A percentile compares a stretch with the other conserved stretches of the same genome.
Evolutionary conservation across 139 green algal genomes (phyloP).

Genomic region (Chlorella sp.): DNA sequence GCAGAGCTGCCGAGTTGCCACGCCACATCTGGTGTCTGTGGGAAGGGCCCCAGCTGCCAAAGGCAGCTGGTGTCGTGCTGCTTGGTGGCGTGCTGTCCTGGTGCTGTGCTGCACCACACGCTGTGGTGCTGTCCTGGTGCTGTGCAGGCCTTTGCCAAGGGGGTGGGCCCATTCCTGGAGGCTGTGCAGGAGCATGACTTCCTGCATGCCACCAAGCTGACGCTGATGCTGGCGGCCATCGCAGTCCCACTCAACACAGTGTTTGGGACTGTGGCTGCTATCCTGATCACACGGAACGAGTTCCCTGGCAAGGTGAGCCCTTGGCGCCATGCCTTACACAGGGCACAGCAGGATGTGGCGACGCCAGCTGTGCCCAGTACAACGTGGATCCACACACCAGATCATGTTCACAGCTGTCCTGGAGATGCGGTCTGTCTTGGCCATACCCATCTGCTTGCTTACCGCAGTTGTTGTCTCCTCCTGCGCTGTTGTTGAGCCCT

Average conservation of each 20-base stretch:
- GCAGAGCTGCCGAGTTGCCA: too few species aligned
- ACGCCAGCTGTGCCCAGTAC: not conserved
- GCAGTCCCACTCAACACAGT: conserved; percentile 75
- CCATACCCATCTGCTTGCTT: not conserved
- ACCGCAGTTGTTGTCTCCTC: not conserved
- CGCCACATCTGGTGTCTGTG: too few species aligned
- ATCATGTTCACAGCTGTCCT: not conserved
- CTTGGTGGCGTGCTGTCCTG: not conserved
- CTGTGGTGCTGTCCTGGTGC: not conserved
- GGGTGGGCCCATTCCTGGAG: conserved; percentile 65
- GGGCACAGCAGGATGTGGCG: not conserved
- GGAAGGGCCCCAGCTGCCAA: too few species aligned
- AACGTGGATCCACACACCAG: not conserved
- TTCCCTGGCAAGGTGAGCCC: conserved; percentile 74
- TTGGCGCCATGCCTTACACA: too few species aligned
- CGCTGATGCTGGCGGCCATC: conserved; percentile 50
- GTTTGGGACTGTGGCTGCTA: conserved; percentile 65
- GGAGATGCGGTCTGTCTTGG: not conserved
- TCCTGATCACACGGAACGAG: conserved; percentile 70
- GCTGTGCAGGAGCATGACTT: conserved; percentile 74
- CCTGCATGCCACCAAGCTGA: conserved; percentile 52
- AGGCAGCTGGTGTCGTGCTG: not conserved
- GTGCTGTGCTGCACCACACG: not conserved
- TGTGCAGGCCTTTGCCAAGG: conserved; percentile 67
- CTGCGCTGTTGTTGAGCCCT: not conserved